Percentiles rank a stretch among this genome's conserved stretches.
phyloP scores from a whole-genome alignment of 176 grass and related monocot species.

The Musa schizocarpa region DNA sequence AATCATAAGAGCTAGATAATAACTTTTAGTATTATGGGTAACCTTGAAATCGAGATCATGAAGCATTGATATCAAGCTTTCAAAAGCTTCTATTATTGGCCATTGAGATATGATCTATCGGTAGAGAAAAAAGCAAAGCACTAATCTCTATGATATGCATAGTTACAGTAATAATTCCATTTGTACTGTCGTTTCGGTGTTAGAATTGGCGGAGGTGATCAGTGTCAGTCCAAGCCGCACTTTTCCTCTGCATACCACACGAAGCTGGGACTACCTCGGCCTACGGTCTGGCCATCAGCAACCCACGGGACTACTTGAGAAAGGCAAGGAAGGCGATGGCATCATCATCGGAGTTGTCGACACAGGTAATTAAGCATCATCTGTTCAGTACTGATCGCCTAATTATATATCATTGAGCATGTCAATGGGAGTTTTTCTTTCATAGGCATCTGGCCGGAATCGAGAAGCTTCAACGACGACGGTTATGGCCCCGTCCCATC shows the following conservation, averaged over 20 bases:
- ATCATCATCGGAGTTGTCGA: conserved; percentile 65
- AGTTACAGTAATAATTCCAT: not conserved
- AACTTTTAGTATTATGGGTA: too few relatives aligned
- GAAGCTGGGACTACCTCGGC: conserved; percentile 33
- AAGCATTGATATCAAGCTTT: too few relatives aligned
- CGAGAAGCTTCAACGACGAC: conserved; percentile 55
- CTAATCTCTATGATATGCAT: too few relatives aligned
- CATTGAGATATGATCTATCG: too few relatives aligned
- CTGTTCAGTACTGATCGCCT: not conserved
- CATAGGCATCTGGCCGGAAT: conserved; percentile 29
- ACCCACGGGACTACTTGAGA: conserved; percentile 6
- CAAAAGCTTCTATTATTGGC: not conserved
- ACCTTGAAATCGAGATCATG: too few relatives aligned
- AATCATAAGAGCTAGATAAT: too few relatives aligned
- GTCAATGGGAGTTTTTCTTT: too few relatives aligned
- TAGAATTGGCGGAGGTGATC: conserved; percentile 1
- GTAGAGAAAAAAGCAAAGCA: too few relatives aligned
- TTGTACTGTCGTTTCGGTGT: not conserved
- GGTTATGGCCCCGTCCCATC: conserved; percentile 48
- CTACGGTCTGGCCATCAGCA: not conserved
- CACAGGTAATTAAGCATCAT: conserved; percentile 24
- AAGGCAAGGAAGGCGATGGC: conserved; percentile 37
- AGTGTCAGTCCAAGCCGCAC: conserved; percentile 16
- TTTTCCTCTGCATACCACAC: conserved; percentile 14
- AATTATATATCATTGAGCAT: too few relatives aligned